Conservation (phyloP, 352 stramenopile species). For the Pythium brassicae region DNA sequence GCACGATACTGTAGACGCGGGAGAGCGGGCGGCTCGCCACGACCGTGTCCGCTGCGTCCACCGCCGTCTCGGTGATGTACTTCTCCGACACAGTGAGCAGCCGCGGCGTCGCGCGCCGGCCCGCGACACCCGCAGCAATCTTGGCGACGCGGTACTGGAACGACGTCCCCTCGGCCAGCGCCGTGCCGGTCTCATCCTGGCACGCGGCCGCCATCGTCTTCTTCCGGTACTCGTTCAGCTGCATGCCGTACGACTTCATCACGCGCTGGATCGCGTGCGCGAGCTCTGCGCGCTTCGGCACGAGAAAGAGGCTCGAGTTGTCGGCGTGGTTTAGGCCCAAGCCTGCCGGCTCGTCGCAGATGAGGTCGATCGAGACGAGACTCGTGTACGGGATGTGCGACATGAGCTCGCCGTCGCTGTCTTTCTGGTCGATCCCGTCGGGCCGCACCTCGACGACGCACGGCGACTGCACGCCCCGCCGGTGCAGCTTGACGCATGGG, state of each 20-base stretch:
- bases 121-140: slow-evolving; percentile 38
- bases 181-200: slow-evolving; percentile 35
- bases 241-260: slow-evolving; percentile 75
- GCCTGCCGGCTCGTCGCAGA: slow-evolving; percentile 69
- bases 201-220: slow-evolving; percentile 64
- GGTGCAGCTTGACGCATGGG: slow-evolving; percentile 57
- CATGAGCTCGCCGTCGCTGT: slow-evolving; percentile 71
- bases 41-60: slow-evolving; percentile 41
- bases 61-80: slow-evolving; percentile 57
- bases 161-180: slow-evolving; percentile 31
- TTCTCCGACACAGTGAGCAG: slow-evolving; percentile 66
- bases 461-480: slow-evolving; percentile 46
- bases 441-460: slow-evolving; percentile 68
- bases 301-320: slow-evolving; percentile 78
- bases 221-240: slow-evolving; percentile 82
- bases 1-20: slow-evolving; percentile 64
- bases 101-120: slow-evolving; percentile 19
- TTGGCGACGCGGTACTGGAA: slow-evolving; percentile 73
- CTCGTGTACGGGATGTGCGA: slow-evolving; percentile 81
- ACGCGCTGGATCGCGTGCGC: slow-evolving; percentile 62
- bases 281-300: slow-evolving; percentile 60
- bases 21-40: slow-evolving; percentile 67
- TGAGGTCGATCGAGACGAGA: slow-evolving; percentile 77
- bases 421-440: slow-evolving; percentile 73
- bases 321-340: slow-evolving; percentile 76